phyloP scores from a whole-genome alignment of 352 stramenopile genomes.

The Pythium folliculosum region DNA sequence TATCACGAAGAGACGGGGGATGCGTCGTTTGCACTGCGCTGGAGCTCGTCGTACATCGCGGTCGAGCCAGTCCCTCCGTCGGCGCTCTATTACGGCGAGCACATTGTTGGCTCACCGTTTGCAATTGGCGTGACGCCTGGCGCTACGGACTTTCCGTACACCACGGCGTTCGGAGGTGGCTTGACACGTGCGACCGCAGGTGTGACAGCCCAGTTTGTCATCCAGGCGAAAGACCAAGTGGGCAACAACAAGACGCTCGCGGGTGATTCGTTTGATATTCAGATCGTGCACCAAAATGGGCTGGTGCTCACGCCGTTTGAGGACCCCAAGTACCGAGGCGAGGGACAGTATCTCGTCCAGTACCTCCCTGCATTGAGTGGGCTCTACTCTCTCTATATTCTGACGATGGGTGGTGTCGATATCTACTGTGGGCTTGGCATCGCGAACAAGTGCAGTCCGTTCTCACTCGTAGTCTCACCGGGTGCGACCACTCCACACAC shows the following conservation, averaged over 20 bases:
- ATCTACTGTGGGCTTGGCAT: slow-evolving; percentile 95
- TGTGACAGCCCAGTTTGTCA: slow-evolving; percentile 87
- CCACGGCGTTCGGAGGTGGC: slow-evolving; percentile 86
- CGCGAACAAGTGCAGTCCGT: slow-evolving; percentile 94
- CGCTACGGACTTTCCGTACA: slow-evolving; percentile 95
- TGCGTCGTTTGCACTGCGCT: slow-evolving; percentile 87
- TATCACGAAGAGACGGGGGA: slow-evolving; percentile 93
- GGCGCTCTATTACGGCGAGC: slow-evolving; percentile 85
- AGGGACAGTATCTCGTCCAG: slow-evolving; percentile 90
- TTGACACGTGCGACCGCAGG: slow-evolving; percentile 80
- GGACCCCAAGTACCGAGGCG: slow-evolving; percentile 84
- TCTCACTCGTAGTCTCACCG: slow-evolving; percentile 83
- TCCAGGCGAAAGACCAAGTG: slow-evolving; percentile 93
- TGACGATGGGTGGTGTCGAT: slow-evolving; percentile 89
- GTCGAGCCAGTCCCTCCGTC: slow-evolving; percentile 82
- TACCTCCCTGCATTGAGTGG: slow-evolving; percentile 89
- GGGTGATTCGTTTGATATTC: slow-evolving; percentile 78
- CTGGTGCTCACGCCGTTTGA: slow-evolving; percentile 58
- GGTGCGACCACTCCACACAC: slow-evolving; percentile 88
- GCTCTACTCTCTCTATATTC: slow-evolving; percentile 89
- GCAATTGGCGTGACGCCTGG: slow-evolving; percentile 87
- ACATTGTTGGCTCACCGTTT: slow-evolving; percentile 95
- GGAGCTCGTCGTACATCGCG: slow-evolving; percentile 91
- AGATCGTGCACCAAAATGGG: slow-evolving; percentile 49
- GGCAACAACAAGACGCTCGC: slow-evolving; percentile 91